Conservation (phyloP, 805 yeast species). For the Zygoascus tannicola region DNA sequence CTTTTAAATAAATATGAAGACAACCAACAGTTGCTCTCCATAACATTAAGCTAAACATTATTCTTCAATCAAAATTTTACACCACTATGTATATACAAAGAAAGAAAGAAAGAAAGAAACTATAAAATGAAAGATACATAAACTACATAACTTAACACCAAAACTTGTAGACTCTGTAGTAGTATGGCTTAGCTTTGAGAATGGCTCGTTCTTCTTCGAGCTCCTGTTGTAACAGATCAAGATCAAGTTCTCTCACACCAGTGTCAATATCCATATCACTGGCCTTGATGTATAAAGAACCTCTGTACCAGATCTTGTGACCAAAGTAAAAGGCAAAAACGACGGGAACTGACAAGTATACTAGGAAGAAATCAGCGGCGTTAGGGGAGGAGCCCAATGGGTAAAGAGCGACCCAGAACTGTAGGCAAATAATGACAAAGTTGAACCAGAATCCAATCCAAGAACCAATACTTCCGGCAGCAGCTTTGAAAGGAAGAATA, state of each 20-base stretch:
- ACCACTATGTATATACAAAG: background rate
- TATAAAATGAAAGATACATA: background rate
- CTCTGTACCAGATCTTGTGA: slow-evolving; percentile 45
- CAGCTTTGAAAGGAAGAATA: slow-evolving; percentile 55
- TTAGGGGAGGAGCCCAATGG: slow-evolving; percentile 50
- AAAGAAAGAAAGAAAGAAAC: background rate
- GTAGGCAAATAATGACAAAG: slow-evolving; percentile 49
- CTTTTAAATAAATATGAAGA: no score
- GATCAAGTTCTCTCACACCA: slow-evolving; percentile 51
- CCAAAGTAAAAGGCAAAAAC: slow-evolving; percentile 46
- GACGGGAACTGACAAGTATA: slow-evolving; percentile 58
- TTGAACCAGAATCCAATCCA: slow-evolving; percentile 48
- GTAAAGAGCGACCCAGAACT: slow-evolving; percentile 67
- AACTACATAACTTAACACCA: slow-evolving; percentile 33
- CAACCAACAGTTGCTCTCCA: no score
- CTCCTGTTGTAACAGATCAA: slow-evolving; percentile 44
- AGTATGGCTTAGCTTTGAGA: slow-evolving; percentile 37
- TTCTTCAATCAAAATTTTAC: background rate
- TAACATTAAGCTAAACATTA: no score
- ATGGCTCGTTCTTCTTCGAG: slow-evolving; percentile 44
- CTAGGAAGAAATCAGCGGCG: slow-evolving; percentile 46
- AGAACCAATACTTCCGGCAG: slow-evolving; percentile 56
- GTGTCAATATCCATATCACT: slow-evolving; percentile 51
- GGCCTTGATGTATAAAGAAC: slow-evolving; percentile 33
- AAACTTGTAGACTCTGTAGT: slow-evolving; percentile 34